Evolutionary conservation across 371 early-diverging fungal species (phyloP), one percentile per base, ranked within the genome.

Genomic region (Saksenaea oblongispora): DNA sequence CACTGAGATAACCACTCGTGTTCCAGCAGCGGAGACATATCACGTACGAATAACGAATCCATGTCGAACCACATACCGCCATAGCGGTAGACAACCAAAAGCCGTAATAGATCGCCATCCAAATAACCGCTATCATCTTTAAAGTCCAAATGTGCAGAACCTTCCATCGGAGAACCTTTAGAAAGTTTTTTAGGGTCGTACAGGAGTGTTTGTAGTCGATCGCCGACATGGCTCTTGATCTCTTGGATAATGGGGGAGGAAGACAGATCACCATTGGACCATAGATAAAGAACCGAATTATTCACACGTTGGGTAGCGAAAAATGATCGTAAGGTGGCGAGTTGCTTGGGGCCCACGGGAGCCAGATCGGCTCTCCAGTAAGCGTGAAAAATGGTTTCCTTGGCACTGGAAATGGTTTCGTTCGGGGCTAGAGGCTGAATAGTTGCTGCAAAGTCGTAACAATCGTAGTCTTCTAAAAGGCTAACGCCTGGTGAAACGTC

Each of bases 61-160:
- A 84, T 84, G 63, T 84, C 84, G 54, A 84, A 84, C 84, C 84
- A 84, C 80, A 84, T 78, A 24, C 84, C 84, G 14, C 84, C 84
- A 59, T 80, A 70, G 0, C 75, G 70, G 47, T 84, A 84, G 11
- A 84, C 75, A 18, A 78, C 80, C 36, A 84, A 42, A 0, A 84
- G 55, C 22, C 84, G 75, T 28, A 82, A 65, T 34, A 84, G 61
- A 56, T 84, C 84, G 34, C 84, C 84, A 62, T 84, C 84, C 26
- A 84, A 59, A 63, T 84, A 84, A 1, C 80, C 84, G 56, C 71
- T 67, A 11, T 66, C 61, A 36, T 84, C 84, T 18, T 80, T 78
- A 26, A 69, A 75, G 22, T 76, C 72, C 1, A 82, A 58, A 58
- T 81, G 74, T 15, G 75, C 56, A 0, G 80, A 82, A 7, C 51